phyloP scores from a whole-genome alignment of 257 asterid species.

The Fraxinus anomala region DNA sequence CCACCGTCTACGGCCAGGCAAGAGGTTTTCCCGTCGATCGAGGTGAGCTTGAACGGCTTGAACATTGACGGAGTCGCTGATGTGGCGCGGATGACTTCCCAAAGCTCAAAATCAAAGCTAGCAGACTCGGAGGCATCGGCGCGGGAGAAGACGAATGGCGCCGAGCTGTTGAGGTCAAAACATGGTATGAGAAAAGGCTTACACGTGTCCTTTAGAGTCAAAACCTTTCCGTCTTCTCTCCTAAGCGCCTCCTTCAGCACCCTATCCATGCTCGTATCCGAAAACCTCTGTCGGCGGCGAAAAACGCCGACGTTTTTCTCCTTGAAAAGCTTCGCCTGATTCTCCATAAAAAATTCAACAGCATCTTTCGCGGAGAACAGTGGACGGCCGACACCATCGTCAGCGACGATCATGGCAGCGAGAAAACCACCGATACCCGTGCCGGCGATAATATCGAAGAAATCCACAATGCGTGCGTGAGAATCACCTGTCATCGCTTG shows the following conservation, averaged over 20 bases:
- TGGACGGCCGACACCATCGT: constrained; percentile 72
- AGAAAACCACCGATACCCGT: constrained; percentile 84
- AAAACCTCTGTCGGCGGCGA: constrained; percentile 52
- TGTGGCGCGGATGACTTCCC: constrained; percentile 96
- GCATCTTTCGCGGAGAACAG: constrained; percentile 67
- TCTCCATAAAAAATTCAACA: constrained; percentile 49
- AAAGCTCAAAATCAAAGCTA: constrained; percentile 86
- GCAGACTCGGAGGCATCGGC: constrained; percentile 88
- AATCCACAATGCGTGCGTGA: constrained; percentile 67
- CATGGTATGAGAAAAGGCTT: constrained; percentile 89
- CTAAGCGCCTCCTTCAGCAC: constrained; percentile 64
- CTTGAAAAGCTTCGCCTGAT: constrained; percentile 48
- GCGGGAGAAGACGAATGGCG: constrained; percentile 93
- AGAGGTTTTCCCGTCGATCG: constrained; percentile 74
- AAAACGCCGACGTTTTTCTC: constrained; percentile 43
- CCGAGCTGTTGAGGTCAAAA: constrained; percentile 74
- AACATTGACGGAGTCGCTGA: constrained; percentile 76
- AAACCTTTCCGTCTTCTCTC: constrained; percentile 55
- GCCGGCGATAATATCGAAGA: constrained; percentile 80
- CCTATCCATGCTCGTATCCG: constrained; percentile 64
- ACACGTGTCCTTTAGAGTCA: constrained; percentile 77
- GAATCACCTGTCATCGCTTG: constrained; percentile 64
- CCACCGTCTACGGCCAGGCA: constrained; percentile 94
- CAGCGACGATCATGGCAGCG: constrained; percentile 78
- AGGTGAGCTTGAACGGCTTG: constrained; percentile 71